Evolutionary conservation across 2,329 filamentous ascomycete species (phyloP).

Genomic region (Emericellopsis atlantica): DNA sequence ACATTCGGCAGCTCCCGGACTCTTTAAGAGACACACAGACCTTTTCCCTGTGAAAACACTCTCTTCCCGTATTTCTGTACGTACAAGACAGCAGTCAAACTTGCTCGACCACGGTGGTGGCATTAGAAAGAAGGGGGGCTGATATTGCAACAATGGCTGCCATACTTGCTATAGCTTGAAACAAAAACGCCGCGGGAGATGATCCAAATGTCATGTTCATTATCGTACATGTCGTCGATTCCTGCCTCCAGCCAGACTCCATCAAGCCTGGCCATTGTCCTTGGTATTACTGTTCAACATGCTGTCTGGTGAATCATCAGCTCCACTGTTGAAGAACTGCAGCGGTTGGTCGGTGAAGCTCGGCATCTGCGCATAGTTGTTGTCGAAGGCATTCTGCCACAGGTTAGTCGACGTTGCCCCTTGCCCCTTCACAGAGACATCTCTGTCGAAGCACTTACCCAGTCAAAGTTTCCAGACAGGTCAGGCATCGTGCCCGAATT

Average conservation of each 20-base stretch:
- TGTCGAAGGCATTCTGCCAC: constrained; percentile 40
- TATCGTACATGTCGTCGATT: no score
- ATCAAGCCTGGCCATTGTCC: not conserved
- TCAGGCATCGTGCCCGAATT: constrained; percentile 16
- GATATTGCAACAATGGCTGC: no score
- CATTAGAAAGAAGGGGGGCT: no score
- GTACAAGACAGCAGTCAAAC: no score
- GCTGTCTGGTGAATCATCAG: constrained; percentile 13
- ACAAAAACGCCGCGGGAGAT: no score
- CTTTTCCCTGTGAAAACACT: no score
- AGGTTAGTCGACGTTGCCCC: not conserved
- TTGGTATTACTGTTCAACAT: constrained; percentile 1
- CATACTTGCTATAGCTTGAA: no score
- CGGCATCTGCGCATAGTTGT: constrained; percentile 35
- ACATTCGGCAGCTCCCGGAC: no score
- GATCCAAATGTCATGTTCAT: no score
- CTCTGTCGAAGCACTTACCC: constrained; percentile 28
- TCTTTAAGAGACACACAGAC: no score
- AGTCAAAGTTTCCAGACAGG: constrained; percentile 41
- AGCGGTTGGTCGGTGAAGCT: constrained; percentile 41
- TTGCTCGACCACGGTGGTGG: no score
- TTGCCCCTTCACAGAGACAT: not conserved
- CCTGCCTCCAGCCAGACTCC: not conserved
- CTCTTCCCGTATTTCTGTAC: no score
- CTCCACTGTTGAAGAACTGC: constrained; percentile 29